Conservation (phyloP, 352 stramenopile species). For the Pythium apleroticum region DNA sequence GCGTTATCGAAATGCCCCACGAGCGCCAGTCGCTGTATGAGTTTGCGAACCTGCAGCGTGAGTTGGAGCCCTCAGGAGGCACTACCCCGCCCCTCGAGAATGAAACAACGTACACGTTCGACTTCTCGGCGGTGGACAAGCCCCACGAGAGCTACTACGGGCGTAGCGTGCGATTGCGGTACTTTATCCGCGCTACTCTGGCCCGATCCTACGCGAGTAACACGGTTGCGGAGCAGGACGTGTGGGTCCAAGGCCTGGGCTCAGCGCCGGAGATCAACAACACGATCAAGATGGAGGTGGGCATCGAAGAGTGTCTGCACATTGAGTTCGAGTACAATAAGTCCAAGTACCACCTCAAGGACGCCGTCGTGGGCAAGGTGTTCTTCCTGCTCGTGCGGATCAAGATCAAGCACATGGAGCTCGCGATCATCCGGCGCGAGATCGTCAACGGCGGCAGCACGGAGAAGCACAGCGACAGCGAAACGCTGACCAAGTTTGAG, state of each 20-base stretch:
- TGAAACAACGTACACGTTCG: conserved; percentile 84
- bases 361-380: conserved; percentile 97
- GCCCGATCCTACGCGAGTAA: conserved; percentile 90
- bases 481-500: conserved; percentile 98
- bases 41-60: conserved; percentile 91
- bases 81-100: conserved; percentile 35
- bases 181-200: conserved; percentile 94
- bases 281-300: conserved; percentile 98
- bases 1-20: conserved; percentile 89
- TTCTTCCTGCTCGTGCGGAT: conserved; percentile 98
- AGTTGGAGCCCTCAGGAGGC: conserved; percentile 86
- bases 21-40: conserved; percentile 86
- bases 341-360: conserved; percentile 94
- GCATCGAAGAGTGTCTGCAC: conserved; percentile 99
- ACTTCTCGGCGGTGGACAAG: conserved; percentile 94
- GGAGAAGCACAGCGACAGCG: conserved; percentile 92
- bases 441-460: conserved; percentile 69
- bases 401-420: conserved; percentile 99
- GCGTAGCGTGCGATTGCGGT: conserved; percentile 94
- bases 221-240: conserved; percentile 92
- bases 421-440: conserved; percentile 96
- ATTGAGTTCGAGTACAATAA: conserved; percentile 99
- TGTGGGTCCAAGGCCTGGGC: conserved; percentile 88
- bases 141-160: conserved; percentile 97
- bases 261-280: conserved; percentile 80